These are phyloP conservation scores for Aspergillus tubingensis DNA, from an alignment of 2,329 filamentous ascomycete species.

Conservation along the genomic window DNA sequence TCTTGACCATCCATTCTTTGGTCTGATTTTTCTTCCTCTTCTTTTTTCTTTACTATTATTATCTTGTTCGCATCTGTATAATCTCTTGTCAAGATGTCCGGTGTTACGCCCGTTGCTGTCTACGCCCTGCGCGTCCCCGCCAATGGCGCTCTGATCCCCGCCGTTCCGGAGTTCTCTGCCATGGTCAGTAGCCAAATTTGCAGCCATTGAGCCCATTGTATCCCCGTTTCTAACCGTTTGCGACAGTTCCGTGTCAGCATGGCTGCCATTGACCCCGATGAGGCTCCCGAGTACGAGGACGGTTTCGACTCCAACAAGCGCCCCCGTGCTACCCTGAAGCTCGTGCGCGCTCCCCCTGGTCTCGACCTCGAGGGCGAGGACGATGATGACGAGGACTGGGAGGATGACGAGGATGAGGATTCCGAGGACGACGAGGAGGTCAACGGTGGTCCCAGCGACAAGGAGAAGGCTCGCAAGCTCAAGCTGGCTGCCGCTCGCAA, in stretches of 20 bases:
- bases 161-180: constrained; percentile 75
- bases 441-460: constrained; percentile 90
- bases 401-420: constrained; percentile 50
- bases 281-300: constrained; percentile 66
- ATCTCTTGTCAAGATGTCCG: constrained; percentile 44
- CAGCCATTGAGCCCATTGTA: not conserved
- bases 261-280: constrained; percentile 93
- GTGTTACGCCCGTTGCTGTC: constrained; percentile 68
- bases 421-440: constrained; percentile 73
- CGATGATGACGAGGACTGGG: constrained; percentile 55
- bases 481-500: constrained; percentile 74
- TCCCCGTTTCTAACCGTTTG: not conserved
- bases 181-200: constrained; percentile 63
- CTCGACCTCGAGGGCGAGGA: constrained; percentile 61
- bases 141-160: constrained; percentile 79
- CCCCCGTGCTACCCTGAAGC: constrained; percentile 83
- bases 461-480: constrained; percentile 83
- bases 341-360: constrained; percentile 71
- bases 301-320: constrained; percentile 62
- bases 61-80: constrained; percentile 7
- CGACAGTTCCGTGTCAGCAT: constrained; percentile 92
- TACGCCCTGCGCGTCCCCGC: constrained; percentile 91
- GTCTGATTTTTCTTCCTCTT: constrained; percentile 16
- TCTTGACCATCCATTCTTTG: constrained; percentile 14
- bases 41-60: constrained; percentile 1